A percentile compares a stretch with the other conserved stretches of the same genome.
Conservation (phyloP, 129 eudicot species). For the Escallonia herrerae region DNA sequence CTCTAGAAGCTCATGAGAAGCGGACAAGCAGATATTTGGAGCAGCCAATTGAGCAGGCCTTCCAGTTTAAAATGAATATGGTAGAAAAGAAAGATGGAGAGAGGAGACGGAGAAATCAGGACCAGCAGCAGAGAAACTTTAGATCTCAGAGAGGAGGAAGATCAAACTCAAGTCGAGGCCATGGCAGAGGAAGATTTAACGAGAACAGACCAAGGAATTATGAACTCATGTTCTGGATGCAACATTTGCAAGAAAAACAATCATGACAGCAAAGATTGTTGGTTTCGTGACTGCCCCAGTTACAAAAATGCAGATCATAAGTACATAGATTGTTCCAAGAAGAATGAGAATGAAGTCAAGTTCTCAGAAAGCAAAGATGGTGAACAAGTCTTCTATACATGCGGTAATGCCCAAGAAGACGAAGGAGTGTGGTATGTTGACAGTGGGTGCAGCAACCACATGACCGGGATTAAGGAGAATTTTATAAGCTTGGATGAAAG, state of each 20-base stretch:
- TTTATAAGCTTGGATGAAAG: not conserved
- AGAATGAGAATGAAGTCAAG: not conserved
- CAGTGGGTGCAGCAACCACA: not conserved
- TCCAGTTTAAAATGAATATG: constrained; percentile 2
- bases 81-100: not conserved
- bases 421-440: not conserved
- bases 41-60: not conserved
- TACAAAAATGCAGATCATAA: not conserved
- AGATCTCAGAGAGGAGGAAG: not conserved
- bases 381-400: not conserved
- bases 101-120: not conserved
- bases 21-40: not conserved
- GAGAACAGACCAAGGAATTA: not conserved
- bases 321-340: not conserved
- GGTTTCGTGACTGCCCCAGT: not conserved
- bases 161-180: not conserved
- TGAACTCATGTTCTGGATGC: not conserved
- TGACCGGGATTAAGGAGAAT: not conserved
- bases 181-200: not conserved
- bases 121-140: not conserved
- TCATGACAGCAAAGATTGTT: not conserved
- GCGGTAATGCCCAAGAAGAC: not conserved
- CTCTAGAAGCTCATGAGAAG: not conserved
- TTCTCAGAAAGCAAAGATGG: not conserved
- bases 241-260: not conserved